A percentile compares a stretch with the other conserved stretches of the same genome.
Evolutionary conservation across 768 basidiomycete genomes (phyloP).

Genomic region (Termitomyces sp.): DNA sequence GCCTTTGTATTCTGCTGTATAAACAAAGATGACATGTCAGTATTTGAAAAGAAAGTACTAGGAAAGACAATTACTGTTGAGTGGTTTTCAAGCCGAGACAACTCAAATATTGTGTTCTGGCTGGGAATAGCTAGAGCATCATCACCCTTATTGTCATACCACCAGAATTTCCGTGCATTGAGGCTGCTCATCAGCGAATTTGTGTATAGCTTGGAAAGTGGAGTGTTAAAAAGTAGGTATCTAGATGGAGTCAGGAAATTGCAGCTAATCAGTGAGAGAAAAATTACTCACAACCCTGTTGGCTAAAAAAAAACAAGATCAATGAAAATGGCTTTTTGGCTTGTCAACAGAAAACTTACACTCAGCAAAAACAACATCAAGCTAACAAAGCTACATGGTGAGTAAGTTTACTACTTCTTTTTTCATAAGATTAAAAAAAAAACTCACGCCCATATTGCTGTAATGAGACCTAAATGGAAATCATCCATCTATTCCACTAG

Average conservation of each 20-base stretch:
- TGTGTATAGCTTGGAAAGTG: constrained; percentile 39
- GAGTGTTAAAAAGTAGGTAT: constrained; percentile 36
- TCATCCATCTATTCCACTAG: not conserved
- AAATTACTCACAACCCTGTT: constrained; percentile 22
- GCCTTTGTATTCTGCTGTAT: constrained; percentile 3
- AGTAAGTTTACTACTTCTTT: not conserved
- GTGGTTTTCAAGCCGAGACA: not conserved
- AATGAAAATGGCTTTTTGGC: not conserved
- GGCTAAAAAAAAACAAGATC: constrained; percentile 8
- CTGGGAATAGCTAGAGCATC: not conserved
- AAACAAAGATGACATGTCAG: not conserved
- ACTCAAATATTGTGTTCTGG: not conserved
- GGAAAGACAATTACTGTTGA: not conserved
- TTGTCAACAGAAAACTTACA: constrained; percentile 11
- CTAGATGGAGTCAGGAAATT: constrained; percentile 14
- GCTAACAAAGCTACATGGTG: constrained; percentile 19
- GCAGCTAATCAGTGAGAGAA: not conserved
- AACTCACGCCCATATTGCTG: constrained; percentile 26
- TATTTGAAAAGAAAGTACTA: not conserved
- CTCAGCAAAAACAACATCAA: constrained; percentile 25
- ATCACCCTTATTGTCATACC: constrained; percentile 11
- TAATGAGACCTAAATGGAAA: constrained; percentile 20
- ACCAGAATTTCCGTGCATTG: constrained; percentile 32
- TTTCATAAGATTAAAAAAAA: too few relatives aligned
- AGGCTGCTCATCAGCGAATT: constrained; percentile 40